These are phyloP conservation scores for Diophrys appendiculata DNA, from an alignment of 73 alveolate genomes.

Conservation along the genomic window DNA sequence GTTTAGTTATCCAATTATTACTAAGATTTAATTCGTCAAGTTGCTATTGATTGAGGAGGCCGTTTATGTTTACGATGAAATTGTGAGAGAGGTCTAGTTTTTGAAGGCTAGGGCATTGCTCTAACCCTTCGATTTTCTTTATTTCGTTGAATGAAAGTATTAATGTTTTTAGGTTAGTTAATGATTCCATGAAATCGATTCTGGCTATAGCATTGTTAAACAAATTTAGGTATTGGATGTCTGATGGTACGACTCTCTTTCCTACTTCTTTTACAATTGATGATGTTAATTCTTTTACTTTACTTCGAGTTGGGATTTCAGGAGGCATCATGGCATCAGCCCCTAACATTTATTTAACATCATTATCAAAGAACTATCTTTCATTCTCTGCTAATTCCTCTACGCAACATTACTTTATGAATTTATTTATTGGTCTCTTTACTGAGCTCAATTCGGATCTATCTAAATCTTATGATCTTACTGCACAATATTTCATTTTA, in stretches of 20 bases:
- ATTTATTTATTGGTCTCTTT: conserved; percentile 43
- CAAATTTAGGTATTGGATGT: conserved; percentile 75
- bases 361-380: conserved; percentile 16
- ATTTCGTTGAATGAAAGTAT: conserved; percentile 89
- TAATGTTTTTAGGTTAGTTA: conserved; percentile 75
- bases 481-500: not conserved
- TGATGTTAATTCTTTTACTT: conserved; percentile 14
- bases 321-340: conserved; percentile 45
- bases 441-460: conserved; percentile 68
- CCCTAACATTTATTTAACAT: no score
- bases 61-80: conserved; percentile 78
- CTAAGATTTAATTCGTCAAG: conserved; percentile 63
- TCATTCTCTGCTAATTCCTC: conserved; percentile 23
- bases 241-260: conserved; percentile 33
- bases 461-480: conserved; percentile 61
- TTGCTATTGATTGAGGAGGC: conserved; percentile 55
- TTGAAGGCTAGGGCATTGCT: conserved; percentile 59
- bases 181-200: conserved; percentile 76
- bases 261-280: conserved; percentile 3
- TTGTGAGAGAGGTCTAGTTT: conserved; percentile 85
- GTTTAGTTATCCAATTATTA: conserved; percentile 43
- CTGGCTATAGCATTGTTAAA: conserved; percentile 77
- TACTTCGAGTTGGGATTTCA: conserved; percentile 34
- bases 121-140: conserved; percentile 76
- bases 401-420: conserved; percentile 56